Base-by-base conservation (phyloP, 106 monocot species). In the Dactylorhiza incarnata region DNA sequence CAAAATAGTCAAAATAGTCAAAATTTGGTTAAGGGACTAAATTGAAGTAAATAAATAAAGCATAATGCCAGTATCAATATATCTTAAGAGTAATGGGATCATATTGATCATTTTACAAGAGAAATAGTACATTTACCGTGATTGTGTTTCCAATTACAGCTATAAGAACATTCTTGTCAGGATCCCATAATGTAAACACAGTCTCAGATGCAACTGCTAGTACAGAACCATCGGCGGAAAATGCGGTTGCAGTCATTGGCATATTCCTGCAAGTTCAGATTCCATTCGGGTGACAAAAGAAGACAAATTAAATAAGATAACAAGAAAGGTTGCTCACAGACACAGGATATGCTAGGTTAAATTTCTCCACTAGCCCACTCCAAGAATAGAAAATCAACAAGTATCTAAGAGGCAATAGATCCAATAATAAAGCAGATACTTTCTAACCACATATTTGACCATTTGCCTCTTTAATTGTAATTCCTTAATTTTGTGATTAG, bases 171-270 rank as follows among this genome's bases (percentile, higher is more conserved):
- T 97, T 97, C 56, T 53, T 82, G 58, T 89, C 85, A 68, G 97
- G 91, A 65, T 97, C 94, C 97, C 97, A 97, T 49, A 97, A 77
- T 45, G 97, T 97, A 56, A 94, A 67, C 55, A 83, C 75, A 73
- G 76, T 86, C 62, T 87, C 94, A 20, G 94, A 91, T 49, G 97
- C 93, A 89, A 94, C 83, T 50, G 97, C 93, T 52, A 97, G 83
- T 73, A 97, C 87, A 82, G 97, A 89, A 67, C 97, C 97, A 85
- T 97, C 97, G 79, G 82, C 74, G 68, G 91, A 94, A 87, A 97
- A 97, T 49, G 89, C 89, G 78, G 94, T 94, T 48, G 91, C 93
- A 73, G 91, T 89, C 94, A 97, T 86, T 50, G 93, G 89, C 71
- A 77, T 81, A 78, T 76, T 87, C 89, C 97, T 97, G 87, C 74